Evolutionary conservation across 78 protist genomes (phyloP).

Genomic region (Tieghemostelium lacteum): DNA sequence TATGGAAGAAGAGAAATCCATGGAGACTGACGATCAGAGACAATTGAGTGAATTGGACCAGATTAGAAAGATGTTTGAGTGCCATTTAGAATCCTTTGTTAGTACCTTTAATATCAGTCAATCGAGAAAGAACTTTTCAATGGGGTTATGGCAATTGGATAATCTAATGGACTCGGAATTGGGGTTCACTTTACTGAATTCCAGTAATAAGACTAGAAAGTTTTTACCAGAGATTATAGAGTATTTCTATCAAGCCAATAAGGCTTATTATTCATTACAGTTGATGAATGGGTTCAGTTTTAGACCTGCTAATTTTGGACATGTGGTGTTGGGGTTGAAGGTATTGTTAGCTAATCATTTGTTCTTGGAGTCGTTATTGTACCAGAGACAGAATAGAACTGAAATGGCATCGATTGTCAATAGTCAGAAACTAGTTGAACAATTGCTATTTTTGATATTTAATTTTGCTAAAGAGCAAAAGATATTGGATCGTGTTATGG

Average conservation of each 20-base stretch:
- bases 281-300: slow-evolving; percentile 48
- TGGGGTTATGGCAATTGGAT: slow-evolving; percentile 70
- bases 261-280: not conserved
- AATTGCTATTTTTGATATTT: slow-evolving; percentile 2
- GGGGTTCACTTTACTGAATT: no score
- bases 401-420: not conserved
- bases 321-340: slow-evolving; percentile 5
- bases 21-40: not conserved
- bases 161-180: not conserved
- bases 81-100: no score
- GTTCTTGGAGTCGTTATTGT: slow-evolving; percentile 26
- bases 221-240: slow-evolving; percentile 19
- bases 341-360: slow-evolving; percentile 33
- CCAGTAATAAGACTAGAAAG: slow-evolving; percentile 39
- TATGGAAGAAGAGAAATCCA: not conserved
- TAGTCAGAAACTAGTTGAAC: slow-evolving; percentile 1
- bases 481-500: not conserved
- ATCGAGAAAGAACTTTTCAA: not conserved
- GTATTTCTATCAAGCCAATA: slow-evolving; percentile 15
- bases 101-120: slow-evolving; percentile 14
- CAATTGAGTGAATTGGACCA: no score
- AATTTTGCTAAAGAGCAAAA: not conserved
- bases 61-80: no score
- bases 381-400: slow-evolving; percentile 26
- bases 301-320: slow-evolving; percentile 10